Conservation (phyloP, 2,329 filamentous ascomycete genomes). For the Berkeleyomyces basicola region DNA sequence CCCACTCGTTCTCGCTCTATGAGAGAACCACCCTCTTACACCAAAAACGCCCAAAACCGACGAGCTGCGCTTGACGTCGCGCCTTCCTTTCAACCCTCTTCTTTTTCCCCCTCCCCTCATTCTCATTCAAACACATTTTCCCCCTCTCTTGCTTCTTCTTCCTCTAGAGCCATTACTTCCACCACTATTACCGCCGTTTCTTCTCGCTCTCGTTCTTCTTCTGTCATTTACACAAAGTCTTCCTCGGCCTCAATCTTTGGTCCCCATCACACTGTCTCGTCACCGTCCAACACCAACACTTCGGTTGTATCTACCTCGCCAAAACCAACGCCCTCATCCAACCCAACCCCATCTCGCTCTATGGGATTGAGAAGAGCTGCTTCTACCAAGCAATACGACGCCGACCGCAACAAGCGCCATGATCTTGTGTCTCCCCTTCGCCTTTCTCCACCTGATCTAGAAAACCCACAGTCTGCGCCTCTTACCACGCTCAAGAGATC, state of each 20-base stretch:
- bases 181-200: background rate
- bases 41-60: background rate
- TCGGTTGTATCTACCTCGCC: background rate
- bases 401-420: conserved; percentile 6
- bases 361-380: conserved; percentile 10
- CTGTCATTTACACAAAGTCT: conserved; percentile 2
- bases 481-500: conserved; percentile 1
- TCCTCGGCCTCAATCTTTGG: background rate
- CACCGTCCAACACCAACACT: background rate
- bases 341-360: background rate
- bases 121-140: conserved; percentile 8
- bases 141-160: conserved; percentile 6
- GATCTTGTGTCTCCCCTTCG: conserved; percentile 13
- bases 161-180: background rate
- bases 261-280: background rate
- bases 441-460: conserved; percentile 11
- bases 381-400: conserved; percentile 13
- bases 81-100: background rate
- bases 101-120: background rate
- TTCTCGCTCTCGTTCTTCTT: conserved; percentile 1
- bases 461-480: background rate
- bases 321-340: background rate
- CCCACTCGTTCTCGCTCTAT: conserved; percentile 4
- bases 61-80: conserved; percentile 1
- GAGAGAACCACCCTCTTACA: conserved; percentile 7